A percentile compares a stretch with the other conserved stretches of the same genome.
phyloP scores from a whole-genome alignment of 768 basidiomycete species.

The Lentinula raphanica region DNA sequence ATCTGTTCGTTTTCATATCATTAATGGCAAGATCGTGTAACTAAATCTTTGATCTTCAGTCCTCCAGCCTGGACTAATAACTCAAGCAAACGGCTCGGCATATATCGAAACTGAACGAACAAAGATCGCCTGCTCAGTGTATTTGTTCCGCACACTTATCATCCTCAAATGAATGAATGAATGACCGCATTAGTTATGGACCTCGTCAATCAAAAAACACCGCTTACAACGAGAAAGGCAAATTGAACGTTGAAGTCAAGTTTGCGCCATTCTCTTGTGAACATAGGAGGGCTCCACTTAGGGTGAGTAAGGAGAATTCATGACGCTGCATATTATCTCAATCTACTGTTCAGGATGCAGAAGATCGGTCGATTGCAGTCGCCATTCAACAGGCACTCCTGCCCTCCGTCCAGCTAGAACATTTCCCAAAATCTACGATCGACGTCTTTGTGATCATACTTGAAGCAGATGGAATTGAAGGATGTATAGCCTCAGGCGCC shows the following conservation, averaged over 20 bases:
- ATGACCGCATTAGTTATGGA: constrained; percentile 53
- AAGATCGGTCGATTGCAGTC: constrained; percentile 80
- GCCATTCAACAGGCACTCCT: constrained; percentile 82
- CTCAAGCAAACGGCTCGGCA: constrained; percentile 92
- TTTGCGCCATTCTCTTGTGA: constrained; percentile 90
- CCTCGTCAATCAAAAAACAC: constrained; percentile 79
- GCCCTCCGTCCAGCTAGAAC: constrained; percentile 80
- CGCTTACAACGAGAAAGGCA: constrained; percentile 82
- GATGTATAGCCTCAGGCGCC: constrained; percentile 79
- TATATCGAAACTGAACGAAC: constrained; percentile 91
- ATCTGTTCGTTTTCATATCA: constrained; percentile 58
- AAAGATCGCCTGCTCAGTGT: constrained; percentile 97
- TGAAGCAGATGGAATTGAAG: constrained; percentile 89
- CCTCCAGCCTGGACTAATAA: constrained; percentile 84
- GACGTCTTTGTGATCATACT: constrained; percentile 89
- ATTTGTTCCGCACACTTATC: constrained; percentile 26
- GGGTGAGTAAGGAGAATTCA: constrained; percentile 48
- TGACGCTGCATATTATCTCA: constrained; percentile 15
- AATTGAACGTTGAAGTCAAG: constrained; percentile 92
- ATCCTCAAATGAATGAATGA: constrained; percentile 6
- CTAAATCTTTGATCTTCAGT: constrained; percentile 40
- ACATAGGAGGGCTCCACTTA: constrained; percentile 74
- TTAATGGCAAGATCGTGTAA: background rate
- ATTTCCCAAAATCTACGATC: constrained; percentile 90
- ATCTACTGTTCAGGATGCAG: constrained; percentile 68